Percentiles rank a stretch among this genome's conserved stretches.
phyloP scores from a whole-genome alignment of 768 basidiomycete species.

The Naganishia vishniacii region DNA sequence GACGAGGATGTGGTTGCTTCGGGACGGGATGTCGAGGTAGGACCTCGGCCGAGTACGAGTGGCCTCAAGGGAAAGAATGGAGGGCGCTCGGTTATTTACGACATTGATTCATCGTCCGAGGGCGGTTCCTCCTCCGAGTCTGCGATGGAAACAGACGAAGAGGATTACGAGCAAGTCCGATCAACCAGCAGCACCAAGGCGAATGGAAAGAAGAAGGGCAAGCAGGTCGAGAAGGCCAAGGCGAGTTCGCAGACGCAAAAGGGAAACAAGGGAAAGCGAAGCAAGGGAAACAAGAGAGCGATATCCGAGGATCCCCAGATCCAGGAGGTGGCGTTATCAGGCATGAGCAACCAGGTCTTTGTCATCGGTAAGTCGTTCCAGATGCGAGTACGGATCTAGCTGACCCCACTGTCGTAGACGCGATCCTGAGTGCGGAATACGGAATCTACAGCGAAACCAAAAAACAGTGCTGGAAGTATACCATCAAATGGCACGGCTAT shows the following conservation, averaged over 20 bases:
- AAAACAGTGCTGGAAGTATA: conserved; percentile 3
- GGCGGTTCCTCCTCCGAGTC: conserved; percentile 44
- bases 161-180: conserved; percentile 29
- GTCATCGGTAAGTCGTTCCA: neutral
- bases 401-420: neutral
- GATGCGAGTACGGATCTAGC: neutral
- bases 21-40: neutral
- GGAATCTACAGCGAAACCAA: neutral
- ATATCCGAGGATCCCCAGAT: neutral
- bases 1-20: neutral
- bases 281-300: neutral
- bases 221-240: conserved; percentile 31
- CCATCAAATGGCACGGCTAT: conserved; percentile 19
- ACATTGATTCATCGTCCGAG: conserved; percentile 34
- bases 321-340: neutral
- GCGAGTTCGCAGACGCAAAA: neutral
- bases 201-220: conserved; percentile 22
- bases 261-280: conserved; percentile 1
- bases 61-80: neutral
- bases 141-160: conserved; percentile 15
- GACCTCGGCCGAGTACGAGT: neutral
- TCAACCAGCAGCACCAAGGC: conserved; percentile 24
- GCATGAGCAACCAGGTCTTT: neutral
- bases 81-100: neutral
- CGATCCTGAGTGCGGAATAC: conserved; percentile 3